Evolutionary conservation across 2,329 filamentous ascomycete species (phyloP), one percentile per base, ranked within the genome.

Genomic region (Byssochlamys sp.): DNA sequence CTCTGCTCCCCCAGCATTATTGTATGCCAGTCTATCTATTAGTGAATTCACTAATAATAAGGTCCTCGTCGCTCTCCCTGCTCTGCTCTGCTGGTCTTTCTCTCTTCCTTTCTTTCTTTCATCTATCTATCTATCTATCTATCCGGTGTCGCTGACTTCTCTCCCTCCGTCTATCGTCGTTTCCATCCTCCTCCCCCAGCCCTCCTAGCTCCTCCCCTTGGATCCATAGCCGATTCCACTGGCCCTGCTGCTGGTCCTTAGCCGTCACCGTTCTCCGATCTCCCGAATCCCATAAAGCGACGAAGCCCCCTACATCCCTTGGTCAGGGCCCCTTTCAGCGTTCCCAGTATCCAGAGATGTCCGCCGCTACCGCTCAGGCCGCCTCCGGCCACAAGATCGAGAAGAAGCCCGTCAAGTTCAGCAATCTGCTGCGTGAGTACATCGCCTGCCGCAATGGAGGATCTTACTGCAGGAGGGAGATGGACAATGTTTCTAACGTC

Each of bases 381-480:
- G 73, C 77, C 72, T 71, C 77, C 75, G 33, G 52, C 48, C 77
- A 79, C 74, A 78, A 75, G 76, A 80, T 95, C 74, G 91, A 96
- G 87, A 97, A 97, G 89, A 97, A 97, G 85, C 94, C 94, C 66
- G 84, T 99, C 84, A 97, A 96, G 85, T 97, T 97, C 84, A 96
- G 91, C 81, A 99, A 99, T 81, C 78, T 99, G 84, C 81, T 99
- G 71, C 85, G 81, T 84, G 71, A 72, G 80, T 80, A 39, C 19
- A 39, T 51, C 39, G 48, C 51, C 31, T 35, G 33, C 27, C 19
- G 26, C n/a, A 39, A 29, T n/a, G 33, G 9, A 52, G 29, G 28
- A 24, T 53, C 10, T 10, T 12, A 11, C 31, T 33, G 9, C 31
- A 11, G 31, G 31, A 33, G 19, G 12, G 31, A 27, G 31, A 52